Percentiles rank a stretch among this genome's conserved stretches.
Conservation (phyloP, 768 basidiomycete genomes). For the Xerocomellus chrysenteron region DNA sequence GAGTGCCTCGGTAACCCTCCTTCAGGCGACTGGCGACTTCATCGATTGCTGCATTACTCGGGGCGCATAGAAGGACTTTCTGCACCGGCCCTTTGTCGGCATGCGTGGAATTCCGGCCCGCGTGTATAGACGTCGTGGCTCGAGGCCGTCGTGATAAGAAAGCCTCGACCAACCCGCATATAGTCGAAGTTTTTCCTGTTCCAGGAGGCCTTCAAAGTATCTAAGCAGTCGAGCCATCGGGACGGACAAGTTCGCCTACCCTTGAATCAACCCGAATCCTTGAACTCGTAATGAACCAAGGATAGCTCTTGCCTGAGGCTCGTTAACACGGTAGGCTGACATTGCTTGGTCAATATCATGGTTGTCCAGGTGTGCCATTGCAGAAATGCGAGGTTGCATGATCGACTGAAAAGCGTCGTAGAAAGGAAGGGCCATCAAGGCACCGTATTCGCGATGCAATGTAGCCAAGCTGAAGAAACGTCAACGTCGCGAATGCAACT, state of each 20-base stretch:
- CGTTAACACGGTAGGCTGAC: slow-evolving; percentile 73
- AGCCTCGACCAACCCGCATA: slow-evolving; percentile 88
- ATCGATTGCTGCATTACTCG: slow-evolving; percentile 97
- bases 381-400: slow-evolving; percentile 62
- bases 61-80: slow-evolving; percentile 90
- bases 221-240: background rate
- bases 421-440: slow-evolving; percentile 77
- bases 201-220: slow-evolving; percentile 76
- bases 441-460: slow-evolving; percentile 87
- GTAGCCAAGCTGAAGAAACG: slow-evolving; percentile 70
- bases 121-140: slow-evolving; percentile 49
- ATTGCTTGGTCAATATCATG: slow-evolving; percentile 65
- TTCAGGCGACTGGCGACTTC: slow-evolving; percentile 89
- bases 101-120: slow-evolving; percentile 41
- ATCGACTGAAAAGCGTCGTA: slow-evolving; percentile 77
- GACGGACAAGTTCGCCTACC: slow-evolving; percentile 49
- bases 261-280: slow-evolving; percentile 93
- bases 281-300: slow-evolving; percentile 63
- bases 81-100: slow-evolving; percentile 49
- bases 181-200: slow-evolving; percentile 98
- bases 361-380: slow-evolving; percentile 42
- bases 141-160: slow-evolving; percentile 63
- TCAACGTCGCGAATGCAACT: slow-evolving; percentile 3
- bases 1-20: slow-evolving; percentile 63
- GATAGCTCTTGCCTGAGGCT: slow-evolving; percentile 92